phyloP scores from a whole-genome alignment of 2,329 filamentous ascomycete species.

The Emergomyces orientalis region DNA sequence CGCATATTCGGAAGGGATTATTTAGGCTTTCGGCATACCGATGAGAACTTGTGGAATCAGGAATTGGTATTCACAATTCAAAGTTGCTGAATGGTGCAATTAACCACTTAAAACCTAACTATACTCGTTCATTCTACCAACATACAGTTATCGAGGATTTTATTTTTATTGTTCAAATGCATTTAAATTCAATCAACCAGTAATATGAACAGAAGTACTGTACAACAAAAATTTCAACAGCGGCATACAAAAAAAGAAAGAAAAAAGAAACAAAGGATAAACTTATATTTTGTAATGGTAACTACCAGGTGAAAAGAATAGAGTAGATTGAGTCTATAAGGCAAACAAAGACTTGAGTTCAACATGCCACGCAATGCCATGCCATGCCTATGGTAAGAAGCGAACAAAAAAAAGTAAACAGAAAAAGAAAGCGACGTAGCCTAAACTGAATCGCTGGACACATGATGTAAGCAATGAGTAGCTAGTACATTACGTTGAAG shows the following conservation, averaged over 20 bases:
- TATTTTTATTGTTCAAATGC: no score
- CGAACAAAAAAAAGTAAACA: neutral
- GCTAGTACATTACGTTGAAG: slow-evolving; percentile 4
- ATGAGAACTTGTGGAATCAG: neutral
- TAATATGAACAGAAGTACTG: no score
- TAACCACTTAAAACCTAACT: no score
- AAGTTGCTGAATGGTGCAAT: no score
- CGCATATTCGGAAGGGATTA: no score
- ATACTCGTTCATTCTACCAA: no score
- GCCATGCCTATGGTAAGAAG: neutral
- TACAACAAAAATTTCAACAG: no score
- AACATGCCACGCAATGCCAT: neutral
- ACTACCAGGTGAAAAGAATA: neutral
- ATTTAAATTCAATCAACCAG: no score
- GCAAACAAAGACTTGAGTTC: neutral
- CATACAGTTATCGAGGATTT: no score
- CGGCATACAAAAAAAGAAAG: neutral
- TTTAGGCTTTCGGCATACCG: neutral
- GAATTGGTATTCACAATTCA: no score
- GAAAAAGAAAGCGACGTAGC: neutral
- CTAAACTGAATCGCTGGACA: neutral
- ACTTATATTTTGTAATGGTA: no score
- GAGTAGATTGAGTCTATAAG: neutral
- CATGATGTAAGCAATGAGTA: neutral
- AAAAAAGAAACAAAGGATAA: no score